Evolutionary conservation across 805 yeast species (phyloP).

Genomic region (Spathaspora girioi): DNA sequence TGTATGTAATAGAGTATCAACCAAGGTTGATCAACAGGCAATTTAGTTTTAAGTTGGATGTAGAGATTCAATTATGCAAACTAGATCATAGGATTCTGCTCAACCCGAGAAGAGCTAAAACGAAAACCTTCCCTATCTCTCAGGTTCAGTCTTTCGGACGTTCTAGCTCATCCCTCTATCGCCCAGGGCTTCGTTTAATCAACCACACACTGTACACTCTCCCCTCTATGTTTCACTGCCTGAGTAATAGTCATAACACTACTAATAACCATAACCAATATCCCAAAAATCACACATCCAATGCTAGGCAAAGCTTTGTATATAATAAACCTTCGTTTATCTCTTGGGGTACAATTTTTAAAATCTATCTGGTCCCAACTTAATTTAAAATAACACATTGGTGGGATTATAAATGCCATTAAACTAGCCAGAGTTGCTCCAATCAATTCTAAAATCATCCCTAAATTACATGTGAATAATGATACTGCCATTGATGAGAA

Average conservation of each 20-base stretch:
- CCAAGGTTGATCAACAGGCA: too few relatives aligned
- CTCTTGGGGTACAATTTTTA: constrained; percentile 14
- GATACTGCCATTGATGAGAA: constrained; percentile 72
- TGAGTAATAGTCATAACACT: constrained; percentile 64
- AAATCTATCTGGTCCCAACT: constrained; percentile 42
- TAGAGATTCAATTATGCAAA: background rate
- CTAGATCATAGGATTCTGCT: too few relatives aligned
- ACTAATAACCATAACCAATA: constrained; percentile 74
- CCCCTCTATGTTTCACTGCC: constrained; percentile 34
- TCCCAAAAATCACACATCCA: constrained; percentile 67
- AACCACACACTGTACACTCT: constrained; percentile 49
- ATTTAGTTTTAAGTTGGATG: background rate
- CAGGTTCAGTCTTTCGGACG: too few relatives aligned
- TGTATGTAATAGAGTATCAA: background rate
- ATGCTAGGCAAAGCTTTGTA: constrained; percentile 54
- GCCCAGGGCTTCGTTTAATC: constrained; percentile 13
- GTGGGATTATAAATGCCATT: constrained; percentile 91
- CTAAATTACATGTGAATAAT: constrained; percentile 79
- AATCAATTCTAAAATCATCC: constrained; percentile 82
- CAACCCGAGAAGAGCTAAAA: too few relatives aligned
- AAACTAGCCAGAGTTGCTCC: constrained; percentile 92
- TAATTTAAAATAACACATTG: constrained; percentile 72
- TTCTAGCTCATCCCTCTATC: too few relatives aligned
- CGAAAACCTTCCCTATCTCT: background rate
- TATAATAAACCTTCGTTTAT: constrained; percentile 24